Evolutionary conservation across 495 filamentous ascomycete genomes (phyloP), one percentile per base, ranked within the genome.

Genomic region (Barbatosphaeria neglecta): DNA sequence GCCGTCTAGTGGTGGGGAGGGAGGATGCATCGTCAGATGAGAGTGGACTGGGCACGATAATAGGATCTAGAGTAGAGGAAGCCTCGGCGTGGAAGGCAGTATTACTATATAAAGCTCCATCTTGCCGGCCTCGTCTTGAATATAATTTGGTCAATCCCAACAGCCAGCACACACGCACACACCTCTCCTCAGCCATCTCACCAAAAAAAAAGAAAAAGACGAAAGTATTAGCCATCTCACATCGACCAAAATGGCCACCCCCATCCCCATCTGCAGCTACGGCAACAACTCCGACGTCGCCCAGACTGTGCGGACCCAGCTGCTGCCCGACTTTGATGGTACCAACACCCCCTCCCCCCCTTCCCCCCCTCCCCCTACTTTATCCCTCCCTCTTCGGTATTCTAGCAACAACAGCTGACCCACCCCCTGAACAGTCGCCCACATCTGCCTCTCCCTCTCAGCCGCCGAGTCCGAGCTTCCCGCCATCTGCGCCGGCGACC

Each of bases 301-400:
- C 27, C 42, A 48, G 22, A 38, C 38, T 22, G 46, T 63, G 33
- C 45, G 47, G 4, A 22, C 33, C 4, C 41, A 41, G 20, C 60
- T 63, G 22, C 48, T 52, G 13, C 60, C 60, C 10, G 53, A 59
- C n/a, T 63, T 59, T 38, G 53, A 63, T 37, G 41, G 58, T 63
- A 47, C 6, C 55, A 37, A 8, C 6, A 17, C n/a, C 41, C 8
- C 17, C 17, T 27, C 25, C 33, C 5, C 22, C 6, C 31, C 33
- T 11, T 2, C 2, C 5, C 24, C 20, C 6, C 37, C 20, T 39
- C 3, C 40, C 15, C 37, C 10, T 48, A 13, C 31, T 22, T 1
- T 35, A 19, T 41, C 6, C 37, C 25, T 20, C 17, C 41, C 11
- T 15, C 6, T 11, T 0, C n/a, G 15, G 7, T 33, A 7, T 7